Evolutionary conservation across 257 asterid species (phyloP), one percentile per base, ranked within the genome.

Genomic region (Ilex asprella): DNA sequence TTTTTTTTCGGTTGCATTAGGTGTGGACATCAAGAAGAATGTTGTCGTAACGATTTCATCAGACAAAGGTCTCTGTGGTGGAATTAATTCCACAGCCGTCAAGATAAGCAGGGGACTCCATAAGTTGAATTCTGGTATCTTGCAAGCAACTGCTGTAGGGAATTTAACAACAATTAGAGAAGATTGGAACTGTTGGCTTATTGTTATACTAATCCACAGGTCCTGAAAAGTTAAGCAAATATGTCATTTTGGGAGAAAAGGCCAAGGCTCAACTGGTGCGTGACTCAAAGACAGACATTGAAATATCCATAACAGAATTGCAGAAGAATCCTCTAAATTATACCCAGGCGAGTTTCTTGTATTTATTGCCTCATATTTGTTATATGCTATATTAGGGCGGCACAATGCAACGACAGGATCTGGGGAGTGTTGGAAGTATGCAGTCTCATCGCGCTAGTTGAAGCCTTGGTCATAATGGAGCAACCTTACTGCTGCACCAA

Each of bases 51-150:
- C 95, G 43, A 69, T 93, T 55, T 89, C 99, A 57, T 80, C 97
- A 2, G 97, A 93, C 89, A 87, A 87, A 76, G 99, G 97, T 76
- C 96, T 93, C 57, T 93, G 99, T 77, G 97, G 97, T 76, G 97
- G 99, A 64, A 93, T 93, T 65, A 93, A 93, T 69, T 93, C 97
- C 66, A 90, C 99, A 2, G 56, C 94, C 50, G 97, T 93, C 76
- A 93, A 88, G 89, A 80, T 75, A 66, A 89, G 97, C 96, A 77
- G 90, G 77, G 96, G 76, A 51, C 78, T 89, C 59, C 68, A 60
- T 59, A 93, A 86, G 79, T 49, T 87, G 74, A 85, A 79, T 70
- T 71, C 95, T 72, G 96, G 96, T 84, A 76, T 31, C 29, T 60
- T 60, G 39, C 56, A 47, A 62, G 55, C 49, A 67, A 43, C 49